A percentile compares a stretch with the other conserved stretches of the same genome.
Evolutionary conservation across 805 yeast genomes (phyloP).

Genomic region (Yarrowia sp.): DNA sequence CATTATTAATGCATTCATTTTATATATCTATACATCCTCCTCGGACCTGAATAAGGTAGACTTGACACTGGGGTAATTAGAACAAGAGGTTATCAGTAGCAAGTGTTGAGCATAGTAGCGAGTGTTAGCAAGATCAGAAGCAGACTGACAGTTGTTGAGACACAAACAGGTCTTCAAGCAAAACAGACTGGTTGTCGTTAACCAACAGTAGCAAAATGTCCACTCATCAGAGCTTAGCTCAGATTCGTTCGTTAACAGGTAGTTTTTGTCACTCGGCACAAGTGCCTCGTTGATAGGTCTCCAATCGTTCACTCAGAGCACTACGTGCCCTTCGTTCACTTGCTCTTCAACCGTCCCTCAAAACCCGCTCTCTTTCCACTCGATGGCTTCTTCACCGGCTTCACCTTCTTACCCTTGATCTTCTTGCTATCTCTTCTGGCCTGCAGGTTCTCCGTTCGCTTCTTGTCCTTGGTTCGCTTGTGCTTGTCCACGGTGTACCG

Average conservation of each 20-base stretch:
- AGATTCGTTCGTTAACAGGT: too few species aligned
- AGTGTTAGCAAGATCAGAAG: too few species aligned
- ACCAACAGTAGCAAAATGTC: too few species aligned
- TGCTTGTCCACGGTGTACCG: conserved; percentile 78
- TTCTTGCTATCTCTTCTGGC: conserved; percentile 87
- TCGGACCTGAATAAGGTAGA: neutral
- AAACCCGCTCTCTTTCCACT: conserved; percentile 78
- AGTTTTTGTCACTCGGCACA: too few species aligned
- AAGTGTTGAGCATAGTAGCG: too few species aligned
- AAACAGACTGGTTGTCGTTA: too few species aligned
- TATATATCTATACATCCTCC: conserved; percentile 7
- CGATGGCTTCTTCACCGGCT: conserved; percentile 61
- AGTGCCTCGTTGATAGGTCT: neutral
- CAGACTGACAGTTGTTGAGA: too few species aligned
- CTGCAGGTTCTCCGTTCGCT: conserved; percentile 90
- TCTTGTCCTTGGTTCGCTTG: conserved; percentile 75
- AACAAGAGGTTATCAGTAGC: too few species aligned
- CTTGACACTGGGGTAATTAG: too few species aligned
- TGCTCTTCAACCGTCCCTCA: conserved; percentile 61
- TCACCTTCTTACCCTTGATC: conserved; percentile 73
- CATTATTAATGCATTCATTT: neutral
- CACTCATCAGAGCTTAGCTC: too few species aligned
- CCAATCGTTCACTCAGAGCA: neutral
- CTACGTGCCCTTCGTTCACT: neutral
- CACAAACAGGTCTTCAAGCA: too few species aligned